Evolutionary conservation across 768 basidiomycete genomes (phyloP).

Genomic region (Tulasnella sp.): DNA sequence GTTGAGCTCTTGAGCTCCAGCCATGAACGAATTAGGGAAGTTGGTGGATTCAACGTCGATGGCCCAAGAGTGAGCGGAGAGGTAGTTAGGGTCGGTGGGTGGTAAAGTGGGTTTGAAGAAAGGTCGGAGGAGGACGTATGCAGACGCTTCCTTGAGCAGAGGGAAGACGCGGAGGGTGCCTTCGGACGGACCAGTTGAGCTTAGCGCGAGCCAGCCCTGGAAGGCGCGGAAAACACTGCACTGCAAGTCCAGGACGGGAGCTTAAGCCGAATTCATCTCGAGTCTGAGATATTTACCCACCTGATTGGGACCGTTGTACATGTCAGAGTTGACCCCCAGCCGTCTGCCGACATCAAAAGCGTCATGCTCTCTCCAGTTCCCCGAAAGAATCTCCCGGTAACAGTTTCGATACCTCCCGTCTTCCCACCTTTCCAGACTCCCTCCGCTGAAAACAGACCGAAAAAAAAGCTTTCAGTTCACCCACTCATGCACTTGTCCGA

Average conservation of each 20-base stretch:
- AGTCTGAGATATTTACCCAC: neutral
- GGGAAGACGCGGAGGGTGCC: slow-evolving; percentile 65
- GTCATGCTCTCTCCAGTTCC: slow-evolving; percentile 62
- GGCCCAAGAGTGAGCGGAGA: slow-evolving; percentile 52
- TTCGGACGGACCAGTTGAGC: slow-evolving; percentile 52
- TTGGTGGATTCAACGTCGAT: slow-evolving; percentile 48
- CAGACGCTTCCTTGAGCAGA: slow-evolving; percentile 49
- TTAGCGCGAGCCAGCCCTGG: slow-evolving; percentile 49
- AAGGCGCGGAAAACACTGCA: slow-evolving; percentile 41
- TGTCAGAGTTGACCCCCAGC: slow-evolving; percentile 56
- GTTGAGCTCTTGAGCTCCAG: slow-evolving; percentile 54
- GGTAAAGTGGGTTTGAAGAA: slow-evolving; percentile 50
- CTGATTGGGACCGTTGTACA: slow-evolving; percentile 49
- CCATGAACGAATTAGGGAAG: slow-evolving; percentile 55
- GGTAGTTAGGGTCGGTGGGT: slow-evolving; percentile 30
- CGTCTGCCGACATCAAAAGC: slow-evolving; percentile 60
- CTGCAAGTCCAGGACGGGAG: slow-evolving; percentile 17
- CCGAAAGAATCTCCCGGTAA: slow-evolving; percentile 49
- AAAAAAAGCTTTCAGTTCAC: neutral
- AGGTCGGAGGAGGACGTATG: slow-evolving; percentile 61
- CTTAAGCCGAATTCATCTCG: neutral
- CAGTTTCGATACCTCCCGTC: slow-evolving; percentile 40
- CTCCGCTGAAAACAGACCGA: slow-evolving; percentile 50
- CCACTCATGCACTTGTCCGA: neutral
- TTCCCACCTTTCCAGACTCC: slow-evolving; percentile 72